Evolutionary conservation across 345 rosid species (phyloP).

Genomic region (Salix exigua): DNA sequence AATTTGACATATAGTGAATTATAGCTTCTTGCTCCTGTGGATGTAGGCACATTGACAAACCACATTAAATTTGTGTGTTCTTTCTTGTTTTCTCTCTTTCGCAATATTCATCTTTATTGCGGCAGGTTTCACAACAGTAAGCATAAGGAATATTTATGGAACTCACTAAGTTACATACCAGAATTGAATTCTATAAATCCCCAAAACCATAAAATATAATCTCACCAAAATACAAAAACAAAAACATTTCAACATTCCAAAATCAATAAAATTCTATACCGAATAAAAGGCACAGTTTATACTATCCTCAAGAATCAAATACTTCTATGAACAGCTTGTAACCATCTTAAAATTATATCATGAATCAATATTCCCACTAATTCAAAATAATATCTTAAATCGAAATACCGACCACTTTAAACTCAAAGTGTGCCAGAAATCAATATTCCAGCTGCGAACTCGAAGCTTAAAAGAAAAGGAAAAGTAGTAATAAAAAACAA

Average conservation of each 20-base stretch:
- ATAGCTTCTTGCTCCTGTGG: too few relatives aligned
- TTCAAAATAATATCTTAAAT: not conserved
- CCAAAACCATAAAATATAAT: not conserved
- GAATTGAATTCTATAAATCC: not conserved
- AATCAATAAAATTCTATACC: not conserved
- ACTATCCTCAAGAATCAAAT: not conserved
- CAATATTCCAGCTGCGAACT: not conserved
- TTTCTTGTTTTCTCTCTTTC: too few relatives aligned
- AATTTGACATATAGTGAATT: too few relatives aligned
- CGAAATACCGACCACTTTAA: not conserved
- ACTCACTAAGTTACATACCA: not conserved
- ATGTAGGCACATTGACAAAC: too few relatives aligned
- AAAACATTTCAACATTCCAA: slow-evolving; percentile 1
- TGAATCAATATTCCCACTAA: not conserved
- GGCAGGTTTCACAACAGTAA: too few relatives aligned
- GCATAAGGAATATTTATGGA: not conserved
- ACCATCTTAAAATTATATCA: not conserved
- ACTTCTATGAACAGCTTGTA: not conserved
- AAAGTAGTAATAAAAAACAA: too few relatives aligned
- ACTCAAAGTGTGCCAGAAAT: not conserved
- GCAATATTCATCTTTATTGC: too few relatives aligned
- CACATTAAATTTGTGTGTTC: too few relatives aligned
- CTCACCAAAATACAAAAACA: not conserved
- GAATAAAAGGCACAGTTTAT: not conserved
- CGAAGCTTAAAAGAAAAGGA: not conserved